Base-by-base conservation (phyloP, 1,284 basidiomycete species). In the Cutaneotrichosporon sp. region DNA sequence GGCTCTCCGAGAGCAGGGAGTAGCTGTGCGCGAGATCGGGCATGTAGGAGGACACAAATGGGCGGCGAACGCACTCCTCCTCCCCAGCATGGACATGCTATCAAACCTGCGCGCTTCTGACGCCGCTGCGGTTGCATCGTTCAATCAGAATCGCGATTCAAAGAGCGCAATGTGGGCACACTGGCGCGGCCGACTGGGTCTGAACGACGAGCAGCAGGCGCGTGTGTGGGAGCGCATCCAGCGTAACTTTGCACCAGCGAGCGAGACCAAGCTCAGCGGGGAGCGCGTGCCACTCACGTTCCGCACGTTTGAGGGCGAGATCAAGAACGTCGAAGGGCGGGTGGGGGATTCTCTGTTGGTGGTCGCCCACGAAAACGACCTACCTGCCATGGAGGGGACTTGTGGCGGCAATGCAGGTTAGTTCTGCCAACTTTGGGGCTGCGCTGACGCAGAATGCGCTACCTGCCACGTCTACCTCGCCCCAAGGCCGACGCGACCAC, bases 11-110 rank as follows among this genome's bases (percentile, higher is more conserved):
- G 79, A 57, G 72, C 83, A 60, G 63, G 58, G 66, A 1, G 42
- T 81, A 3, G 81, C 80, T 56, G 80, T 92, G 1, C 85, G 85
- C 2, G 87, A 90, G 69, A 85, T 89, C 14, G 88, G 85, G 1
- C 91, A 93, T 80, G 88, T 93, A 51, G 91, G 91, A 2, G 90
- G 90, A 30, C 91, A 94, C 80, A 85, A 90, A 90, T 92, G 75
- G 73, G 91, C 91, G 1, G 90, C 89, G 1, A 93, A 92, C 76
- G 74, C 90, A 2, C 79, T 92, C 31, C 80, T 90, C 4, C 89
- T 88, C 68, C 90, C 90, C 7, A 84, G 85, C 40, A 88, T 90
- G 18, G 90, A 92, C 76, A 91, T 90, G 89, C 88, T 80, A n/a
- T 84, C 89, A 16, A 82, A 84, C 46, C 75, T 92, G 14, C 81